Evolutionary conservation across 2,329 filamentous ascomycete genomes (phyloP).

Genomic region (Tolypocladium tropicale): DNA sequence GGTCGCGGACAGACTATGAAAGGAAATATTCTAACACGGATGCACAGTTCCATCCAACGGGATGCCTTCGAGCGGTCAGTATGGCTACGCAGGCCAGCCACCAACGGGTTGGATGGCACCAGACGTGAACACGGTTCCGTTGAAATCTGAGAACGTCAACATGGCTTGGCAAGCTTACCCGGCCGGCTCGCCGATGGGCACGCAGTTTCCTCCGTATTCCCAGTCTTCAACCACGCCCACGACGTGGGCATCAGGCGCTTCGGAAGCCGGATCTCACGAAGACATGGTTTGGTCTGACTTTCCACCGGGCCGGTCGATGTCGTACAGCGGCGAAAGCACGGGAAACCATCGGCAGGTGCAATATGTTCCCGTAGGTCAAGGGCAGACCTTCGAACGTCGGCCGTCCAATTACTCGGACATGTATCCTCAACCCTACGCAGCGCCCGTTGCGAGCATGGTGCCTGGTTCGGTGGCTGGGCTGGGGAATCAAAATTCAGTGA

Average conservation of each 20-base stretch:
- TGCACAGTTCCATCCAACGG: conserved; percentile 22
- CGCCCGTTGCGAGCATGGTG: conserved; percentile 25
- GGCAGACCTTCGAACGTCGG: conserved; percentile 32
- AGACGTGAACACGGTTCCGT: conserved; percentile 28
- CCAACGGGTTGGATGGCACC: conserved; percentile 33
- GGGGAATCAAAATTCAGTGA: conserved; percentile 19
- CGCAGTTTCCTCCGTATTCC: conserved; percentile 39
- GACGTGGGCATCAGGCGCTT: conserved; percentile 28
- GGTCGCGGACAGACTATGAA: not conserved
- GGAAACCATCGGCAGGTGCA: conserved; percentile 22
- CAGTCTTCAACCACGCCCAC: conserved; percentile 28
- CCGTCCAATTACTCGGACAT: conserved; percentile 30
- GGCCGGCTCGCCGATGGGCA: conserved; percentile 38
- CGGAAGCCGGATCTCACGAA: conserved; percentile 29
- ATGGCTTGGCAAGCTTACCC: conserved; percentile 39
- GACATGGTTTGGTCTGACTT: conserved; percentile 35
- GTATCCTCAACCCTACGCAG: conserved; percentile 30
- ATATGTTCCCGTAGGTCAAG: conserved; percentile 29
- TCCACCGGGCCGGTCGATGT: conserved; percentile 34
- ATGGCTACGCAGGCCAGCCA: conserved; percentile 27
- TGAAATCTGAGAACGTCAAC: conserved; percentile 32
- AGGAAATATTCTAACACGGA: not conserved
- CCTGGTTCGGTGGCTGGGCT: conserved; percentile 22
- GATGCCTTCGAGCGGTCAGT: conserved; percentile 19
- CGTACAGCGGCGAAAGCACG: conserved; percentile 34